phyloP scores from a whole-genome alignment of 2,329 filamentous ascomycete genomes.

The Amylocarpus encephaloides region DNA sequence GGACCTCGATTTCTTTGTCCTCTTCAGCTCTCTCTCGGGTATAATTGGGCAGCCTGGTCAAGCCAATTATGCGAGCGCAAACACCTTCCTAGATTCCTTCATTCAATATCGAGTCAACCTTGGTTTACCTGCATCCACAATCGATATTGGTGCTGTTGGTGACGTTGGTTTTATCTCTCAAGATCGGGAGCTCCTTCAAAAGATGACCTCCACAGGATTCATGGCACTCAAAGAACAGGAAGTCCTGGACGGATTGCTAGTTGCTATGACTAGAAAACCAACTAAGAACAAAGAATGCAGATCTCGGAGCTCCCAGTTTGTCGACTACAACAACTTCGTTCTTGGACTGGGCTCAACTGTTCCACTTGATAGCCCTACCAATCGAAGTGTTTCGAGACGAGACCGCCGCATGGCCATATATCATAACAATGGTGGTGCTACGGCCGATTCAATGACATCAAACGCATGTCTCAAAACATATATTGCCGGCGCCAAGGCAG shows the following conservation, averaged over 20 bases:
- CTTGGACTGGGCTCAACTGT: not conserved
- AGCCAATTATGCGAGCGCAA: constrained; percentile 5
- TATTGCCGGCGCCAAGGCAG: not conserved
- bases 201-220: not conserved
- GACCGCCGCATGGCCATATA: constrained; percentile 12
- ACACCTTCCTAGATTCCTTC: constrained; percentile 8
- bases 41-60: constrained; percentile 4
- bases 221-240: not conserved
- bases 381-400: constrained; percentile 8
- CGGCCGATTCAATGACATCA: not conserved
- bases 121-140: constrained; percentile 2
- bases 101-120: constrained; percentile 2
- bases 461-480: not conserved
- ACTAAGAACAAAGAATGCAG: not conserved
- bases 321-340: not conserved
- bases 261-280: not conserved
- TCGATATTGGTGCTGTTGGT: constrained; percentile 10
- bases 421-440: not conserved
- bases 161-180: constrained; percentile 3
- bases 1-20: not conserved
- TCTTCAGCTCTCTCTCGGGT: constrained; percentile 6
- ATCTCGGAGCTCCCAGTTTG: not conserved
- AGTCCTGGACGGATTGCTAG: not conserved
- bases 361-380: constrained; percentile 6
- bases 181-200: not conserved